A percentile compares a stretch with the other conserved stretches of the same genome.
Evolutionary conservation across 2,329 filamentous ascomycete species (phyloP).

Genomic region (Aphanocladium album): DNA sequence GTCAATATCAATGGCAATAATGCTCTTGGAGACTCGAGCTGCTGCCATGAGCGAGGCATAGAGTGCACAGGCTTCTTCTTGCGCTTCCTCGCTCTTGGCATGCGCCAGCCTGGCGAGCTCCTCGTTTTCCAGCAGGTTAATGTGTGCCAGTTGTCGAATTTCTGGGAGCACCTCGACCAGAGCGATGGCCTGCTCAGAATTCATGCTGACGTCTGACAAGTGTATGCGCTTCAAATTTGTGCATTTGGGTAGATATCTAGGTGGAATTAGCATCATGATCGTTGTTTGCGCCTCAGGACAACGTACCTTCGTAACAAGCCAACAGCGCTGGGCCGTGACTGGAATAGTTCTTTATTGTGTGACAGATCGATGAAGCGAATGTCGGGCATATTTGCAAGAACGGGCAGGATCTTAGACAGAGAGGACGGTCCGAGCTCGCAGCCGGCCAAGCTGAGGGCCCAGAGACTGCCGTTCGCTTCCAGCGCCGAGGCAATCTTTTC

Average conservation of each 20-base stretch:
- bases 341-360: slow-evolving; percentile 79
- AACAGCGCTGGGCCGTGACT: slow-evolving; percentile 66
- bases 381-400: slow-evolving; percentile 61
- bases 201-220: slow-evolving; percentile 77
- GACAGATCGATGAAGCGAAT: slow-evolving; percentile 90
- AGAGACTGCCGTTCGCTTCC: slow-evolving; percentile 55
- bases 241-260: slow-evolving; percentile 72
- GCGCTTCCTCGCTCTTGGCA: slow-evolving; percentile 69
- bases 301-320: slow-evolving; percentile 66
- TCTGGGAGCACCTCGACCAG: slow-evolving; percentile 88
- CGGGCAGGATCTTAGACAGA: slow-evolving; percentile 70
- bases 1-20: slow-evolving; percentile 90
- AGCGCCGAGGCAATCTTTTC: slow-evolving; percentile 49
- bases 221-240: slow-evolving; percentile 76
- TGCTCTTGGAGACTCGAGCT: slow-evolving; percentile 72
- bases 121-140: slow-evolving; percentile 81
- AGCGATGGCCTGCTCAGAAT: slow-evolving; percentile 82
- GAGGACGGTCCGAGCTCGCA: slow-evolving; percentile 73
- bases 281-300: not conserved
- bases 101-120: slow-evolving; percentile 65
- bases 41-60: slow-evolving; percentile 90
- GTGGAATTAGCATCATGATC: not conserved
- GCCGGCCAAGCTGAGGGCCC: slow-evolving; percentile 79
- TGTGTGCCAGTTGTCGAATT: slow-evolving; percentile 71
- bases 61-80: slow-evolving; percentile 90